A percentile compares a stretch with the other conserved stretches of the same genome.
Conservation (phyloP, 176 grass and related monocot genomes). For the Typha latifolia region DNA sequence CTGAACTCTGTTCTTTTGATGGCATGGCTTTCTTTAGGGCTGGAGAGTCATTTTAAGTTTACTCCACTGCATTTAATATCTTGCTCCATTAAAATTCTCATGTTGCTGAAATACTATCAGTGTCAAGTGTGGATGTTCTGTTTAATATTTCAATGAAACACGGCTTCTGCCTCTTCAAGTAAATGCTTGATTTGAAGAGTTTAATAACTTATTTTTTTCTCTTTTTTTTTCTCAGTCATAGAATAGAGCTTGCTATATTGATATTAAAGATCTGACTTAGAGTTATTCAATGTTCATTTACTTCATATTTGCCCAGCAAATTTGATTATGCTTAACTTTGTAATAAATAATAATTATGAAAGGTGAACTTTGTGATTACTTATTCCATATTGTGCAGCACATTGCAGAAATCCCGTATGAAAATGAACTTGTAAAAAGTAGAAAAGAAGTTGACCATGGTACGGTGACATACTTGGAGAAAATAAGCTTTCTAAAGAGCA, state of each 20-base stretch:
- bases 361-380: not conserved
- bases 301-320: not conserved
- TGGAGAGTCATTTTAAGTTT: no score
- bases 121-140: no score
- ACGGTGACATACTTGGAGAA: constrained; percentile 92
- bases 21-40: no score
- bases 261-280: not conserved
- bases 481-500: constrained; percentile 70
- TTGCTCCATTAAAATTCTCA: no score
- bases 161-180: no score
- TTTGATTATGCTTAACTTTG: not conserved
- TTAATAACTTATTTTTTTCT: no score
- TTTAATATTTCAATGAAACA: no score
- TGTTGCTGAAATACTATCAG: no score
- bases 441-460: constrained; percentile 73
- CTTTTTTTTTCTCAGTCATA: not conserved
- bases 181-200: no score
- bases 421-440: constrained; percentile 60
- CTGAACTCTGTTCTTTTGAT: no score
- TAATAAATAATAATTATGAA: not conserved
- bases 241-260: not conserved
- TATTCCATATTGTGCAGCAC: constrained; percentile 45
- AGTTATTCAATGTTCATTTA: not conserved
- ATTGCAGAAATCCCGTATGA: constrained; percentile 91
- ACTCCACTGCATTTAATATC: no score